Conservation (phyloP, 306 rosid genomes). For the Quercus glauca region DNA sequence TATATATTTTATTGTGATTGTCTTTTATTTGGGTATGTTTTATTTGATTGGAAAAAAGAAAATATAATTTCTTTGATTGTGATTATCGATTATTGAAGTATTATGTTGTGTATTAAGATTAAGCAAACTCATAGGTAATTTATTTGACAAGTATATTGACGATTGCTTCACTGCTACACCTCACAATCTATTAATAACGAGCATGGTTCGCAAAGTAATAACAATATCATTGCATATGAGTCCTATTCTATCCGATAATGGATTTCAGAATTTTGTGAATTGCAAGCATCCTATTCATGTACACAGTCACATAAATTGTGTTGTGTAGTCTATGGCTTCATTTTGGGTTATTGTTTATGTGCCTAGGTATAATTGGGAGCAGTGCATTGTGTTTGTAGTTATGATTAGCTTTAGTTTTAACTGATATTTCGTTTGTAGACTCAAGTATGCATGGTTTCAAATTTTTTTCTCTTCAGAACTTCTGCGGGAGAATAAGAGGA, state of each 20-base stretch:
- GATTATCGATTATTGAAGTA: not conserved
- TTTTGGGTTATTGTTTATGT: not conserved
- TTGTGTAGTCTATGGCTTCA: not conserved
- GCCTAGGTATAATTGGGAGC: not conserved
- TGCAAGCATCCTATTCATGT: not conserved
- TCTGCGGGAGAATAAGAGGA: slow-evolving; percentile 97
- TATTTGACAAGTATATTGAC: not conserved
- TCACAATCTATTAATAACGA: not conserved
- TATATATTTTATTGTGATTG: no score
- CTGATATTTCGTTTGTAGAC: not conserved
- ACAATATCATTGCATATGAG: no score
- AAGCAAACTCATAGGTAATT: not conserved
- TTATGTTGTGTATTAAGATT: not conserved
- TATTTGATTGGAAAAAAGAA: no score
- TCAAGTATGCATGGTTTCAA: slow-evolving; percentile 12
- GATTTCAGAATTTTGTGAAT: not conserved
- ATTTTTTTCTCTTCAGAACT: slow-evolving; percentile 60
- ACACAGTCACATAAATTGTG: not conserved
- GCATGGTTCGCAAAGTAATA: not conserved
- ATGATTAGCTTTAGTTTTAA: not conserved
- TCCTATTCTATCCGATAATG: not conserved
- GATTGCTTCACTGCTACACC: not conserved
- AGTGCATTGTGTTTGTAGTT: not conserved
- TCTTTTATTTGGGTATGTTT: no score
- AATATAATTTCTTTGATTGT: not conserved